Base-by-base conservation (phyloP, 176 grass and related monocot genomes). In the Pharus latifolius region DNA sequence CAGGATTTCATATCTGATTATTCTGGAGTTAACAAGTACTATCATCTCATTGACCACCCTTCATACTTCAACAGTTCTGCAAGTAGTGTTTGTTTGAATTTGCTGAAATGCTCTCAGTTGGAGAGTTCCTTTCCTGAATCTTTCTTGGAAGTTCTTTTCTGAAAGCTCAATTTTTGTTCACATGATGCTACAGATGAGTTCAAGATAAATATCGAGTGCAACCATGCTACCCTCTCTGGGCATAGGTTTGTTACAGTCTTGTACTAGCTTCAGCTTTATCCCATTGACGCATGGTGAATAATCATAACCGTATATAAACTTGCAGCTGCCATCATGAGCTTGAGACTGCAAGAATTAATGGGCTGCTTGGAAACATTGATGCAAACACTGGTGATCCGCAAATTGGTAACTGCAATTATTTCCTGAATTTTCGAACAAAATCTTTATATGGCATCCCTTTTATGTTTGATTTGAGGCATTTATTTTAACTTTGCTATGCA, bases 201-300 rank as follows among this genome's bases (percentile, higher is more conserved):
- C 84, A 99, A 94, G 80, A 78, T 99, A 64, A 99, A 99, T 79
- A 88, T 99, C 17, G 95, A 94, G 61, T 94, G 87, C 81, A 99
- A 99, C 81, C 95, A 98, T 74, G 90, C 90, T 73, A 99, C 95
- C 52, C 85, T 99, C 56, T 86, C 95, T 73, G 95, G 87, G 31
- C 95, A 99, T 37, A 94, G 90, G 95, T 88, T 34, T 83, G 17
- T 66, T 38, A 46, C 31, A 70, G 46, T 25, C 22, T 60, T 29
- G 0, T 34, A 14, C 16, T 65, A 48, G 22, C 3, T 27, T 65
- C 3, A n/a, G n/a, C n/a, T n/a, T n/a, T n/a, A n/a, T n/a, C n/a
- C n/a, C n/a, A n/a, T n/a, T n/a, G n/a, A n/a, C n/a, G n/a, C n/a
- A n/a, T n/a, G n/a, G n/a, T n/a, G n/a, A n/a, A n/a, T n/a, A n/a